Evolutionary conservation across 306 rosid genomes (phyloP).

Genomic region (Acmispon strigosus): DNA sequence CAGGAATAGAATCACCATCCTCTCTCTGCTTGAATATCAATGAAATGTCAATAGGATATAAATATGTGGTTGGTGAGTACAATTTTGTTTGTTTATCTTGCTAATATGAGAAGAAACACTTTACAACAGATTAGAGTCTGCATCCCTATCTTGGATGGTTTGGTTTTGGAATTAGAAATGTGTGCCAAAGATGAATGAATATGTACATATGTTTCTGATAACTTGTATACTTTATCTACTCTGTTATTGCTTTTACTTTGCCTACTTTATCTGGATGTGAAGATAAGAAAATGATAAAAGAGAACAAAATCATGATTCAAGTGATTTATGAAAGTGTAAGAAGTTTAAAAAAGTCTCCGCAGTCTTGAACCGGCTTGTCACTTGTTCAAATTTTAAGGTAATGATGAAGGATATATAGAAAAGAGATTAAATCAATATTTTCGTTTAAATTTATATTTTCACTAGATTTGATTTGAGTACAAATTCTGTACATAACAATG

Average conservation of each 20-base stretch:
- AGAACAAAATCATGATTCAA: neutral
- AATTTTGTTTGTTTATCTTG: constrained; percentile 34
- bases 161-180: neutral
- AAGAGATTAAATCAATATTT: too few relatives aligned
- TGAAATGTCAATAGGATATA: constrained; percentile 12
- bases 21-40: constrained; percentile 32
- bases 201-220: neutral
- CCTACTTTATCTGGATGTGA: too few relatives aligned
- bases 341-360: constrained; percentile 3
- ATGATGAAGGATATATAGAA: neutral
- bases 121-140: constrained; percentile 15
- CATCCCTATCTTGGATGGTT: constrained; percentile 24
- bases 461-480: too few relatives aligned
- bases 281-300: too few relatives aligned
- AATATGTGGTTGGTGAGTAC: neutral
- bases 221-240: neutral
- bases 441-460: too few relatives aligned
- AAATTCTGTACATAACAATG: too few relatives aligned
- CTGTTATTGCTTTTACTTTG: neutral
- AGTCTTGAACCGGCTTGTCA: neutral
- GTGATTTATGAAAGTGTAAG: neutral
- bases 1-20: constrained; percentile 9
- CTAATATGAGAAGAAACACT: constrained; percentile 20
- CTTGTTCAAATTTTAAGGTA: constrained; percentile 3
- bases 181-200: neutral